A percentile compares a stretch with the other conserved stretches of the same genome.
Evolutionary conservation across 192 early-diverging fungal genomes (phyloP).

Genomic region (Chytriomyces sp.): DNA sequence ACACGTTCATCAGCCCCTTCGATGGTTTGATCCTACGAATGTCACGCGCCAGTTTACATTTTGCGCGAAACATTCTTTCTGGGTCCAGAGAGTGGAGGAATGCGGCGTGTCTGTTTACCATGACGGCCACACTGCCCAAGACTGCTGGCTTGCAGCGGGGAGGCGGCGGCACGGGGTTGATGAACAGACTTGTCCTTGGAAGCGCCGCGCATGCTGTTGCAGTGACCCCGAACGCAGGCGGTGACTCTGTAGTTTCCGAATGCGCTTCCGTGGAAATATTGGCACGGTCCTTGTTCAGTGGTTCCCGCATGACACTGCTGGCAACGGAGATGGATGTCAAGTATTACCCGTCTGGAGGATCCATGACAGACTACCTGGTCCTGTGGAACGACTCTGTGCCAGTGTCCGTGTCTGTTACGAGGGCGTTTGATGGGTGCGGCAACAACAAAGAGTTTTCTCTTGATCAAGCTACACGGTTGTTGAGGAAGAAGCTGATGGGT

Average conservation of each 20-base stretch:
- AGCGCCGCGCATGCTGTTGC: conserved; percentile 14
- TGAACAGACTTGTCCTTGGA: not conserved
- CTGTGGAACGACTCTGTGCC: not conserved
- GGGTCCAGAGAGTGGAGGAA: not conserved
- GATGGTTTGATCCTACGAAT: conserved; percentile 26
- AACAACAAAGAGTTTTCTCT: not conserved
- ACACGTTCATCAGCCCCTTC: conserved; percentile 12
- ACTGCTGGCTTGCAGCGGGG: not conserved
- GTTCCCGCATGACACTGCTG: not conserved
- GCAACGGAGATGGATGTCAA: conserved; percentile 42
- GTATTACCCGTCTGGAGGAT: conserved; percentile 38
- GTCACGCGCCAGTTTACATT: not conserved
- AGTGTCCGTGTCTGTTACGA: conserved; percentile 38
- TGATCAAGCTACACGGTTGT: conserved; percentile 10
- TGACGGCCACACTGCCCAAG: conserved; percentile 10
- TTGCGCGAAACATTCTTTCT: conserved; percentile 4
- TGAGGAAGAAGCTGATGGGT: conserved; percentile 36
- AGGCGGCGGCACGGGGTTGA: not conserved
- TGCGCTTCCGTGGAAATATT: conserved; percentile 35
- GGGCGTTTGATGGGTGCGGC: conserved; percentile 21
- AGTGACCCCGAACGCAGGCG: conserved; percentile 39
- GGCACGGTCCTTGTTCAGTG: not conserved
- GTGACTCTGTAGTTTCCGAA: conserved; percentile 42
- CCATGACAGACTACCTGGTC: conserved; percentile 41
- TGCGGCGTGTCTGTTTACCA: conserved; percentile 19